phyloP scores from a whole-genome alignment of 176 grass and related monocot species.

The Eremochloa ophiuroides region DNA sequence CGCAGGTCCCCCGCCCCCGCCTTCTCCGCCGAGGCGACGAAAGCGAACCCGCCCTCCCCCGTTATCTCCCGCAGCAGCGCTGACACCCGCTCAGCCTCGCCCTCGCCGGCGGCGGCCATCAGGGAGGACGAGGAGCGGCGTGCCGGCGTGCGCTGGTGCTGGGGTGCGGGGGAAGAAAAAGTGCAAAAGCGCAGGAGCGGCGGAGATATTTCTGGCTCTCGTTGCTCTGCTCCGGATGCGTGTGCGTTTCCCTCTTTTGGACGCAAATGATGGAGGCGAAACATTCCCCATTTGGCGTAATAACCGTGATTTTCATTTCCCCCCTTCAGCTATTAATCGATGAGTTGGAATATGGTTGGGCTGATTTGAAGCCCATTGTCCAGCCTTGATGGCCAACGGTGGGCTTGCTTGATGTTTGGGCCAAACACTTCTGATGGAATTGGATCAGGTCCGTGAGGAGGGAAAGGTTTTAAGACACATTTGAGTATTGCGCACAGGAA shows the following conservation, averaged over 20 bases:
- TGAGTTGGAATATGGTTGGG: not conserved
- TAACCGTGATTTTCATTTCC: too few species aligned
- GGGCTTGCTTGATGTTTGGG: not conserved
- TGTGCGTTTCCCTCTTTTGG: not conserved
- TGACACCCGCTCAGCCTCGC: constrained; percentile 30
- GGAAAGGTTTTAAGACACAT: not conserved
- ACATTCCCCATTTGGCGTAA: not conserved
- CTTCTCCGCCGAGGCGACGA: constrained; percentile 74
- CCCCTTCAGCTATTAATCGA: too few species aligned
- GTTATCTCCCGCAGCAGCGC: constrained; percentile 61
- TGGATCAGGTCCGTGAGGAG: not conserved
- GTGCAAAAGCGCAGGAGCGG: constrained; percentile 27
- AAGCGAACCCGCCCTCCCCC: constrained; percentile 74
- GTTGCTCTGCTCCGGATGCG: constrained; percentile 11
- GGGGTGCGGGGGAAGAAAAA: not conserved
- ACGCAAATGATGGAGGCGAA: not conserved
- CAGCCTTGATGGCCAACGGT: not conserved
- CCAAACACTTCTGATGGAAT: not conserved
- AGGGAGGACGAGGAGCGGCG: not conserved
- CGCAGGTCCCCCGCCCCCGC: constrained; percentile 56
- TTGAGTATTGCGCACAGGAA: not conserved
- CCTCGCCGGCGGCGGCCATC: constrained; percentile 26
- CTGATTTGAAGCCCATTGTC: not conserved
- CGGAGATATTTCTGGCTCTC: constrained; percentile 38
- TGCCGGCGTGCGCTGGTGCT: not conserved